phyloP scores from a whole-genome alignment of 2,329 filamentous ascomycete genomes.

The Hortaea sp. region DNA sequence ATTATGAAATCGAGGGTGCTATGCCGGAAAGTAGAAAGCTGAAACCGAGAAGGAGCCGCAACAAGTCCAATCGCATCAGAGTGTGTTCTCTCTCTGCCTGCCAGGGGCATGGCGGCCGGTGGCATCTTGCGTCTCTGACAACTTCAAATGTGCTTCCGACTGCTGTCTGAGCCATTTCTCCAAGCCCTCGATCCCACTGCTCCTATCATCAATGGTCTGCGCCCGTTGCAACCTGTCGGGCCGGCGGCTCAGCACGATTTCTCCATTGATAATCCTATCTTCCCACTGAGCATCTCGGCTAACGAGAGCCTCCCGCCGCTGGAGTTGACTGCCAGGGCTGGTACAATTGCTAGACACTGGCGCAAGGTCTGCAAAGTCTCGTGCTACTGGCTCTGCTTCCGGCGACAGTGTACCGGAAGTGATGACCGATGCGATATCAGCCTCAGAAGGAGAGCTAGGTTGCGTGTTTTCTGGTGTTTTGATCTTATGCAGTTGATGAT shows the following conservation, averaged over 20 bases:
- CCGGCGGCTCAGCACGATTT: conserved; percentile 10
- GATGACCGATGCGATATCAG: background rate
- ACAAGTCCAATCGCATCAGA: conserved; percentile 4
- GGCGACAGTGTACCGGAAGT: background rate
- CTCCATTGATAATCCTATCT: conserved; percentile 10
- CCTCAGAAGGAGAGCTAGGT: background rate
- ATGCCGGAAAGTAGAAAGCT: conserved; percentile 27
- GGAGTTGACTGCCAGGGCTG: conserved; percentile 10
- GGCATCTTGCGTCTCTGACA: background rate
- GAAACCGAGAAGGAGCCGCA: background rate
- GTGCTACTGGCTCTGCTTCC: conserved; percentile 1
- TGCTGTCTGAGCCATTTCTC: conserved; percentile 6
- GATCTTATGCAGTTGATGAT: conserved; percentile 7
- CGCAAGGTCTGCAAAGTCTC: conserved; percentile 9
- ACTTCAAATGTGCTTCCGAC: background rate
- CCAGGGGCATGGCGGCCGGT: background rate
- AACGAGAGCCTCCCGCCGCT: conserved; percentile 10
- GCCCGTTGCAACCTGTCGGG: conserved; percentile 7
- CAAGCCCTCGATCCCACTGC: conserved; percentile 1
- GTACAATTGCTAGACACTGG: conserved; percentile 6
- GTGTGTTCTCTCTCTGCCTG: conserved; percentile 13
- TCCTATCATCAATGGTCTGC: conserved; percentile 6
- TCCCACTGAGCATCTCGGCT: conserved; percentile 9
- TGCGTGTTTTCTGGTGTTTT: conserved; percentile 6
- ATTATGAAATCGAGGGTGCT: conserved; percentile 58